Evolutionary conservation across 805 yeast genomes (phyloP).

Genomic region (Pichia exigua): DNA sequence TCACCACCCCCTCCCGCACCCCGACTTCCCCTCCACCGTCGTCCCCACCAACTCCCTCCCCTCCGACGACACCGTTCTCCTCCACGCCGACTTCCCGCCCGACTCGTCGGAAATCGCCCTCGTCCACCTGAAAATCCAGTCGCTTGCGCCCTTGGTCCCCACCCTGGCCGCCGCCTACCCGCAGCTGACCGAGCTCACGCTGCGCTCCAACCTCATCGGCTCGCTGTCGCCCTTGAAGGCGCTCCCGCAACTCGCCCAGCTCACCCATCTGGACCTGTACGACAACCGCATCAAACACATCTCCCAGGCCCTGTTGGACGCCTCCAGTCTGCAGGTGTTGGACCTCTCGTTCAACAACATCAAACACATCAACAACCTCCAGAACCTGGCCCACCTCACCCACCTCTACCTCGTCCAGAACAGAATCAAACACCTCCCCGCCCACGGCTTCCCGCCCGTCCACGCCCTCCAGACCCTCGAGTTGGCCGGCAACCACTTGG

Average conservation of each 20-base stretch:
- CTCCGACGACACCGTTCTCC: background rate
- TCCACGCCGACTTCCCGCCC: background rate
- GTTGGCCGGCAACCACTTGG: background rate
- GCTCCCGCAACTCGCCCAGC: background rate
- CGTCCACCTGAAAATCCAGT: background rate
- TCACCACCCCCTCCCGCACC: background rate
- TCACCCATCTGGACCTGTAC: background rate
- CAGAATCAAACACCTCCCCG: slow-evolving; percentile 60
- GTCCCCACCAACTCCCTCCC: background rate
- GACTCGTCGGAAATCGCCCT: background rate
- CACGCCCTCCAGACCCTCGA: background rate
- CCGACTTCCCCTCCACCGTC: background rate
- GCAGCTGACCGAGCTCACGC: background rate
- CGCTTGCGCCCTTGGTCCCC: background rate
- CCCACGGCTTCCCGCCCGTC: slow-evolving; percentile 25
- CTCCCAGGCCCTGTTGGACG: slow-evolving; percentile 25
- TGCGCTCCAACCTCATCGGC: background rate
- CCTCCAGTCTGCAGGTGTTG: background rate
- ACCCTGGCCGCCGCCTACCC: background rate
- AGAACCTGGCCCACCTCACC: background rate
- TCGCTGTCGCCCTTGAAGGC: background rate
- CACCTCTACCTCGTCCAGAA: background rate
- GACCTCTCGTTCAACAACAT: slow-evolving; percentile 20
- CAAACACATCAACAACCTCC: slow-evolving; percentile 35
- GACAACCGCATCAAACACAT: slow-evolving; percentile 64